These are phyloP conservation scores for Hypomontagnella monticulosa DNA, from an alignment of 495 filamentous ascomycete genomes.

Conservation along the genomic window DNA sequence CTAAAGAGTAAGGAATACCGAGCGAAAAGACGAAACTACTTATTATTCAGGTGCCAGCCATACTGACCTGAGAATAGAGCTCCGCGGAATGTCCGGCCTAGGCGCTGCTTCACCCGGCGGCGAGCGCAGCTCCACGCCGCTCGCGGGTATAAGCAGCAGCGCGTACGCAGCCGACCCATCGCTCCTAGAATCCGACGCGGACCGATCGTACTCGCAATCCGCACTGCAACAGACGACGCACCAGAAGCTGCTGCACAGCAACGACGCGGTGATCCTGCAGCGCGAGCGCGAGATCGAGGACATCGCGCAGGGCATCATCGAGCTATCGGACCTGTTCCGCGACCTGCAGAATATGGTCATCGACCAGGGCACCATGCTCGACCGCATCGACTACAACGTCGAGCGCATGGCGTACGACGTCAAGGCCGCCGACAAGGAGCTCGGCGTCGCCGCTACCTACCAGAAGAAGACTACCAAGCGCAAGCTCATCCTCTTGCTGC, in stretches of 20 bases:
- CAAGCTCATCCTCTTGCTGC: conserved; percentile 87
- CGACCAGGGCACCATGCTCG: conserved; percentile 96
- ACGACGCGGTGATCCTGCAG: conserved; percentile 87
- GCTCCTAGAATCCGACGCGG: conserved; percentile 86
- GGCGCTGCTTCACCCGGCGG: conserved; percentile 45
- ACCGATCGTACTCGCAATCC: conserved; percentile 90
- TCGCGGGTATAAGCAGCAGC: conserved; percentile 56
- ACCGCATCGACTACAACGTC: conserved; percentile 98
- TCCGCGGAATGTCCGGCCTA: conserved; percentile 74
- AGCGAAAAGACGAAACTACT: neutral
- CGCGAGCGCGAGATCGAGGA: conserved; percentile 97
- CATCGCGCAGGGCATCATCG: conserved; percentile 97
- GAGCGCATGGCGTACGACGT: conserved; percentile 91
- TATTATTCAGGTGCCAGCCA: too few relatives aligned
- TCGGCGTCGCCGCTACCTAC: conserved; percentile 84
- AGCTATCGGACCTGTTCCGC: conserved; percentile 94
- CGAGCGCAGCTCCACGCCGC: conserved; percentile 70
- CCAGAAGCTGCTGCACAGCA: conserved; percentile 74
- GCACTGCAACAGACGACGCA: conserved; percentile 76
- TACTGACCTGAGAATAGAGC: conserved; percentile 63
- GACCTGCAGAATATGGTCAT: conserved; percentile 97
- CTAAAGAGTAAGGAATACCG: conserved; percentile 75
- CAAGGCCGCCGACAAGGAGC: conserved; percentile 89
- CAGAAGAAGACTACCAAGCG: conserved; percentile 89
- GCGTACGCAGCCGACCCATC: conserved; percentile 79